phyloP scores from a whole-genome alignment of 2,329 filamentous ascomycete genomes.

The Fusarium staphyleae region DNA sequence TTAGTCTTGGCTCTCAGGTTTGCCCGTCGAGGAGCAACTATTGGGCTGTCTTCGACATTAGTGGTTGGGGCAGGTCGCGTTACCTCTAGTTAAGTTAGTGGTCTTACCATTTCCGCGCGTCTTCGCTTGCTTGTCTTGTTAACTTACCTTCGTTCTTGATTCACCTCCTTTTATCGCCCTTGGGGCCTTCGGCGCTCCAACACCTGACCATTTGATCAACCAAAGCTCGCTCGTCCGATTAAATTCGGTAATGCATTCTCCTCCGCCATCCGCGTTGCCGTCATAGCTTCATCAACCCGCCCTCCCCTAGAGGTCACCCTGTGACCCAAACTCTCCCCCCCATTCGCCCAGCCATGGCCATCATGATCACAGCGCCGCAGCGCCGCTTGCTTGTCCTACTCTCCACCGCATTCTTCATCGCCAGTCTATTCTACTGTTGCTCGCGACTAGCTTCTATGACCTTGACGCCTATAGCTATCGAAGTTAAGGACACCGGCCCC shows the following conservation, averaged over 20 bases:
- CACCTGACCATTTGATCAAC: background rate
- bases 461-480: constrained; percentile 15
- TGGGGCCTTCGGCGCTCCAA: too few species aligned
- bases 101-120: too few species aligned
- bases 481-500: constrained; percentile 8
- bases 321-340: constrained; percentile 2
- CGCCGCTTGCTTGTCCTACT: constrained; percentile 44
- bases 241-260: constrained; percentile 16
- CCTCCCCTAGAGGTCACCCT: background rate
- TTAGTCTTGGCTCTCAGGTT: too few species aligned
- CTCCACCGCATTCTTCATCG: constrained; percentile 45
- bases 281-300: constrained; percentile 18
- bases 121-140: too few species aligned
- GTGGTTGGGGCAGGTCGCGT: too few species aligned
- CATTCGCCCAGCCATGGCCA: constrained; percentile 26
- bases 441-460: constrained; percentile 44
- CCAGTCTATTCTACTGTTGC: constrained; percentile 46
- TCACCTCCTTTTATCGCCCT: too few species aligned
- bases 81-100: too few species aligned
- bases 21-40: too few species aligned
- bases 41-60: too few species aligned
- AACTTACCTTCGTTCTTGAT: too few species aligned
- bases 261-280: constrained; percentile 6
- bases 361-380: constrained; percentile 39
- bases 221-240: constrained; percentile 1